Percentiles rank a stretch among this genome's conserved stretches.
Evolutionary conservation across 106 monocot species (phyloP).

Genomic region (Alisma plantagoaquatica): DNA sequence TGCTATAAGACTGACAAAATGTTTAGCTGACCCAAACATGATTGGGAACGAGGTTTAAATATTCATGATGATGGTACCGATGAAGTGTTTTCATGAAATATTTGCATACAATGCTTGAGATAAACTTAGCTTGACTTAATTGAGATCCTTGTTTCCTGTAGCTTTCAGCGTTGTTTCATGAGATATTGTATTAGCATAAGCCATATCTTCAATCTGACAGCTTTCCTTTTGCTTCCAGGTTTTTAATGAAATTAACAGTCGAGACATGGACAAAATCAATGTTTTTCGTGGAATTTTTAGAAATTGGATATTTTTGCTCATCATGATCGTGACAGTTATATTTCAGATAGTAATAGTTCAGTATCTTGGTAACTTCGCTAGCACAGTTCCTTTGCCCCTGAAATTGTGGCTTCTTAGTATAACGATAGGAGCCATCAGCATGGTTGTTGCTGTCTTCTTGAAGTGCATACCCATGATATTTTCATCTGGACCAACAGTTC

Average conservation of each 20-base stretch:
- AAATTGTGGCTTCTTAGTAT: slow-evolving; percentile 41
- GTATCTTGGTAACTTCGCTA: slow-evolving; percentile 79
- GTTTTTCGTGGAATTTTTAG: slow-evolving; percentile 58
- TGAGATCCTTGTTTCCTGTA: too few relatives aligned
- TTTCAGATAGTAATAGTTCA: slow-evolving; percentile 74
- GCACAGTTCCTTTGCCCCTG: slow-evolving; percentile 48
- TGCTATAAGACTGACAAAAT: too few relatives aligned
- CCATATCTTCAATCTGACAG: too few relatives aligned
- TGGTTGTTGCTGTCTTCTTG: slow-evolving; percentile 63
- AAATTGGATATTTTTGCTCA: slow-evolving; percentile 51
- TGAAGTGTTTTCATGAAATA: too few relatives aligned
- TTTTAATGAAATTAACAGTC: slow-evolving; percentile 77
- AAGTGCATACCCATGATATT: slow-evolving; percentile 23
- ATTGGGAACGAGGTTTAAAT: too few relatives aligned
- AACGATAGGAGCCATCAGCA: slow-evolving; percentile 61
- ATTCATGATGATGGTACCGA: too few relatives aligned
- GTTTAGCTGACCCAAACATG: too few relatives aligned
- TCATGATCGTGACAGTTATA: slow-evolving; percentile 36
- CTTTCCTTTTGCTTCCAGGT: slow-evolving; percentile 35
- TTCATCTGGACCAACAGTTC: not conserved
- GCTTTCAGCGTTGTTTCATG: too few relatives aligned
- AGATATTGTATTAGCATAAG: too few relatives aligned
- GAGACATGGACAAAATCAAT: slow-evolving; percentile 83
- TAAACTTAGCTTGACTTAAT: too few relatives aligned
- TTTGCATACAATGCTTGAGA: too few relatives aligned